Evolutionary conservation across 441 rosid species (phyloP), one percentile per base, ranked within the genome.

Genomic region (Jatropha multifida): DNA sequence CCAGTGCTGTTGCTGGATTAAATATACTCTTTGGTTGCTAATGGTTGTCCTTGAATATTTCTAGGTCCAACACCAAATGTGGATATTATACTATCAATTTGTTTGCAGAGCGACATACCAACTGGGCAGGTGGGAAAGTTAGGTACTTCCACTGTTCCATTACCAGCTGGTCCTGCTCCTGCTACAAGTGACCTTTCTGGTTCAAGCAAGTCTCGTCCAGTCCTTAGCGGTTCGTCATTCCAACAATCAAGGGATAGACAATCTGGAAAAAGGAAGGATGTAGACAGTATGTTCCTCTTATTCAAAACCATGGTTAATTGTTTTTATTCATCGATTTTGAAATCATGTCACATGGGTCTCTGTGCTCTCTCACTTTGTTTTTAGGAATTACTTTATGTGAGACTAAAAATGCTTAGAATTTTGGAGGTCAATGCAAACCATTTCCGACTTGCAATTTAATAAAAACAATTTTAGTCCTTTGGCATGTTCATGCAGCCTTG

Each of bases 11-110:
- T 55, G 48, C 56, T 64, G 38, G 27, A 56, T 11, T 37, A 23
- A 41, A 54, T 18, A 38, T 48, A 3, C 10, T 56, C 2, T n/a
- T 17, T 42, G 14, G 17, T 68, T 68, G 18, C 46, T 68, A 44
- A 5, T 70, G 20, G 42, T 42, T 32, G 55, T 55, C 58, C 65
- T 67, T 63, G 71, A 74, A 71, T 63, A 58, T 12, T 76, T 83
- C 44, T 77, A 93, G 98, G 98, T 83, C 96, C 98, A 46, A 77
- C 84, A 27, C 97, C 97, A 48, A 88, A 88, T 60, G 95, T 88
- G 69, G 96, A 93, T 82, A 77, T 95, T 59, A 89, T 95, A 46
- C 74, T 95, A 71, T 95, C 98, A 15, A 90, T 95, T 76, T 93
- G 98, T 83, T 80, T 95, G 86, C 96, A 95, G 85, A 90, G 90